Evolutionary conservation across 2,329 filamentous ascomycete species (phyloP).

Genomic region (Colletotrichum filicis): DNA sequence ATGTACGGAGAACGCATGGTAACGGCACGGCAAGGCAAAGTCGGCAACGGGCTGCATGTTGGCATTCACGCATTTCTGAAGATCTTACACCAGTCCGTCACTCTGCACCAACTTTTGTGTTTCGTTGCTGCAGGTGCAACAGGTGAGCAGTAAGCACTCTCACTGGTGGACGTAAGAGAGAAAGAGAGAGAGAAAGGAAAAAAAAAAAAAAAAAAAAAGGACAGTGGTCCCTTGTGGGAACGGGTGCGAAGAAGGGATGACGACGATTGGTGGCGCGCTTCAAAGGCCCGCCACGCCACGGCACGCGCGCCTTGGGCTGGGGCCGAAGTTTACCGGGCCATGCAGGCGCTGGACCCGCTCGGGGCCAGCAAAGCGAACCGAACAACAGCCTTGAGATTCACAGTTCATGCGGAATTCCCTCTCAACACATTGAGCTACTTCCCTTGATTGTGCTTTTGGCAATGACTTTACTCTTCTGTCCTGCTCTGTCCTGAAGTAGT

Average conservation of each 20-base stretch:
- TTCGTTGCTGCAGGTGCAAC: neutral
- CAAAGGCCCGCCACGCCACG: slow-evolving; percentile 13
- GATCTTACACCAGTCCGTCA: neutral
- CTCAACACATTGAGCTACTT: neutral
- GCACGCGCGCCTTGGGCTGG: slow-evolving; percentile 3
- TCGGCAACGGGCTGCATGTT: neutral
- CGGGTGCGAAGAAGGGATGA: slow-evolving; percentile 6
- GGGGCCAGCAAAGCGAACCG: neutral
- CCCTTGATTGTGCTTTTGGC: too few species aligned
- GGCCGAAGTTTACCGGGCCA: slow-evolving; percentile 29
- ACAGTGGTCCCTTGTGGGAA: neutral
- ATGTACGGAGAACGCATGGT: neutral
- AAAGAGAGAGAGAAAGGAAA: too few species aligned
- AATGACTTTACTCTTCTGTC: neutral
- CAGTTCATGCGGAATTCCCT: neutral
- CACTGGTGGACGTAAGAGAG: too few species aligned
- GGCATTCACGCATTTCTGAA: neutral
- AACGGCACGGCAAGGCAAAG: neutral
- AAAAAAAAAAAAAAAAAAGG: too few species aligned
- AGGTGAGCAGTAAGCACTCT: neutral
- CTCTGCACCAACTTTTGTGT: neutral
- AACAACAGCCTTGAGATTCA: neutral
- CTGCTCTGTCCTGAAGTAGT: neutral
- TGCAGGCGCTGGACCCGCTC: slow-evolving; percentile 1
- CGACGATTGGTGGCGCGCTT: slow-evolving; percentile 20